phyloP scores from a whole-genome alignment of 1,284 basidiomycete genomes.

The Bjerkandera adusta region DNA sequence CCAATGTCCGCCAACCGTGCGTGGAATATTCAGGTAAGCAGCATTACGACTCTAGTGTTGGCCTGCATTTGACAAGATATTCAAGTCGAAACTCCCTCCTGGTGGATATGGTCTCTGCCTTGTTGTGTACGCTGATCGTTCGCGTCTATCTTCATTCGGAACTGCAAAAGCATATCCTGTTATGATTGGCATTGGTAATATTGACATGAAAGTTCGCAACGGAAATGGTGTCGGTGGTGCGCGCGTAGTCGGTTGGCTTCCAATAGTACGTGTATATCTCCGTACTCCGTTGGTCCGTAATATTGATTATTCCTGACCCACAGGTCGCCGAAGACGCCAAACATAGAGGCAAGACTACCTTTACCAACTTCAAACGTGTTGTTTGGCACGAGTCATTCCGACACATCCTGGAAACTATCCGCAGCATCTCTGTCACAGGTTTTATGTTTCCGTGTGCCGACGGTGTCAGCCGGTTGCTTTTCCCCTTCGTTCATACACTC shows the following conservation, averaged over 20 bases:
- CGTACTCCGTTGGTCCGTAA: not conserved
- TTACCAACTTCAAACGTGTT: slow-evolving; percentile 24
- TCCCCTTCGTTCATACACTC: slow-evolving; percentile 27
- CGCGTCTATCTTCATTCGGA: slow-evolving; percentile 41
- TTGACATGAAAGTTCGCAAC: slow-evolving; percentile 37
- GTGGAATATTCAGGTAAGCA: slow-evolving; percentile 31
- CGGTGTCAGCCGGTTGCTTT: slow-evolving; percentile 17
- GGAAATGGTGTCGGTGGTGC: slow-evolving; percentile 34
- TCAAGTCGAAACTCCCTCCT: slow-evolving; percentile 20
- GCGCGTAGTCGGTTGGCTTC: slow-evolving; percentile 41
- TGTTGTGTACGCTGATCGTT: slow-evolving; percentile 44
- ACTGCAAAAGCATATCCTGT: slow-evolving; percentile 42
- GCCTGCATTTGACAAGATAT: not conserved
- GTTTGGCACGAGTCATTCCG: slow-evolving; percentile 31
- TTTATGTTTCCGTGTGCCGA: slow-evolving; percentile 26
- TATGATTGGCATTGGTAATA: slow-evolving; percentile 34
- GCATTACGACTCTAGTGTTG: not conserved
- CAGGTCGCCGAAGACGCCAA: slow-evolving; percentile 20
- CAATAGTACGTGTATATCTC: slow-evolving; percentile 33
- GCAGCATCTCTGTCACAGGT: slow-evolving; percentile 14
- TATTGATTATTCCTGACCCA: slow-evolving; percentile 1
- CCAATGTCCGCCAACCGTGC: slow-evolving; percentile 28
- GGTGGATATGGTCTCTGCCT: slow-evolving; percentile 25
- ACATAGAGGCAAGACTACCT: slow-evolving; percentile 17
- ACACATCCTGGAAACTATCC: slow-evolving; percentile 20